phyloP scores from a whole-genome alignment of 768 basidiomycete genomes.

The Serpula lacrymans region DNA sequence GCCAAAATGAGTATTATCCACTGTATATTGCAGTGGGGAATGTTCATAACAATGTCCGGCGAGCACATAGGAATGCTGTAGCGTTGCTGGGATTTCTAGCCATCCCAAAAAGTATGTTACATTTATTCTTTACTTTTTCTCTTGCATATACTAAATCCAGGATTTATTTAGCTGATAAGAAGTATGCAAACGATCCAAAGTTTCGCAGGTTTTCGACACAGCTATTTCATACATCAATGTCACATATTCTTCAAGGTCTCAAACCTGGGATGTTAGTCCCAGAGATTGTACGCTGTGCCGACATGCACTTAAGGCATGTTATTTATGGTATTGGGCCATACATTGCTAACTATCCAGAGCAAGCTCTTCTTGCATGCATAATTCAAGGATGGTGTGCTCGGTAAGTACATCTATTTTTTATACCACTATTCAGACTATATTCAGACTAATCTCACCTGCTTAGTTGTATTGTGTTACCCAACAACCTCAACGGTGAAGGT shows the following conservation, averaged over 20 bases:
- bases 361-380: conserved; percentile 28
- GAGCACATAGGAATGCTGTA: conserved; percentile 1
- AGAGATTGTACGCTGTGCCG: conserved; percentile 20
- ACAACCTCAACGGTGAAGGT: conserved; percentile 20
- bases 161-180: conserved; percentile 6
- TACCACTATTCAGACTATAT: conserved; percentile 4
- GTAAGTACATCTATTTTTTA: conserved; percentile 13
- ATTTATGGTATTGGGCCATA: conserved; percentile 35
- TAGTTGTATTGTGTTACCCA: conserved; percentile 19
- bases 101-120: conserved; percentile 25
- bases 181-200: conserved; percentile 9
- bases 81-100: conserved; percentile 12
- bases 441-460: conserved; percentile 8
- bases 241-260: conserved; percentile 21
- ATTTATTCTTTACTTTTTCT: conserved; percentile 14
- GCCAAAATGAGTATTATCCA: conserved; percentile 1
- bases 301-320: conserved; percentile 26
- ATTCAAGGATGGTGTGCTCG: conserved; percentile 34
- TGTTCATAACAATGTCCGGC: conserved; percentile 4
- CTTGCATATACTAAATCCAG: conserved; percentile 5
- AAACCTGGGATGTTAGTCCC: conserved; percentile 24
- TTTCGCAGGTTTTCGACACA: conserved; percentile 28
- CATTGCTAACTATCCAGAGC: conserved; percentile 41
- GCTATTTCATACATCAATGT: conserved; percentile 28
- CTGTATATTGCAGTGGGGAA: conserved; percentile 2